Evolutionary conservation across 306 rosid species (phyloP).

Genomic region (Citrullus amarus): DNA sequence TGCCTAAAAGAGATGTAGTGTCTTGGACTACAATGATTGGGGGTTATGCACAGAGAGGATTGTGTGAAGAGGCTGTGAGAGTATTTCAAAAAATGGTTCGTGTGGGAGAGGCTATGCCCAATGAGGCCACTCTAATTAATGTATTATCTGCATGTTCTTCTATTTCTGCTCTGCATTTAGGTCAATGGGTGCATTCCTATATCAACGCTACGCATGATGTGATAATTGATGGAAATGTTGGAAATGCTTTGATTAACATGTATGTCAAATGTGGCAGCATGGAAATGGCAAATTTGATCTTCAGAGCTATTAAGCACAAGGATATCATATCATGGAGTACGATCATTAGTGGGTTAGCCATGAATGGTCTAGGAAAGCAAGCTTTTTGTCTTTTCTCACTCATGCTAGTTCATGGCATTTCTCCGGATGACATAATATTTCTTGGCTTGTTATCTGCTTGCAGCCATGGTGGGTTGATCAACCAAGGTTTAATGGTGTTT

Average conservation of each 20-base stretch:
- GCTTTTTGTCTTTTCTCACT: slow-evolving; percentile 41
- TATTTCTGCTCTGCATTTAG: slow-evolving; percentile 48
- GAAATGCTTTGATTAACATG: slow-evolving; percentile 74
- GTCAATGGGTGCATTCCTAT: slow-evolving; percentile 63
- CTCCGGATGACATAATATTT: slow-evolving; percentile 57
- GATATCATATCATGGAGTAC: slow-evolving; percentile 70
- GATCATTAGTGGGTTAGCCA: slow-evolving; percentile 55
- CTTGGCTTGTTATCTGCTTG: slow-evolving; percentile 57
- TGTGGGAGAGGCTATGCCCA: slow-evolving; percentile 35
- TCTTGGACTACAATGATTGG: slow-evolving; percentile 71
- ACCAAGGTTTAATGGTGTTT: slow-evolving; percentile 35
- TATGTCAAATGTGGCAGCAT: slow-evolving; percentile 53
- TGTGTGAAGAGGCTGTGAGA: slow-evolving; percentile 41
- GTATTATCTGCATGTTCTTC: slow-evolving; percentile 58
- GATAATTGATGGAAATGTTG: slow-evolving; percentile 30
- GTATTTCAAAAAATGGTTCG: slow-evolving; percentile 45
- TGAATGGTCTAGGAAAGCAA: slow-evolving; percentile 50
- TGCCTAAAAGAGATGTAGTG: slow-evolving; percentile 49
- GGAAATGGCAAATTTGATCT: slow-evolving; percentile 32
- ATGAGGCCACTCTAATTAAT: slow-evolving; percentile 56
- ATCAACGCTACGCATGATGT: slow-evolving; percentile 27
- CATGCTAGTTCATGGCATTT: slow-evolving; percentile 59
- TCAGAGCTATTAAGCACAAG: slow-evolving; percentile 26
- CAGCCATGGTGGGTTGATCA: slow-evolving; percentile 42
- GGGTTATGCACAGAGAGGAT: slow-evolving; percentile 51